A percentile compares a stretch with the other conserved stretches of the same genome.
These are phyloP conservation scores for Euphrasia confusa DNA, from an alignment of 257 asterid genomes.

Conservation along the genomic window DNA sequence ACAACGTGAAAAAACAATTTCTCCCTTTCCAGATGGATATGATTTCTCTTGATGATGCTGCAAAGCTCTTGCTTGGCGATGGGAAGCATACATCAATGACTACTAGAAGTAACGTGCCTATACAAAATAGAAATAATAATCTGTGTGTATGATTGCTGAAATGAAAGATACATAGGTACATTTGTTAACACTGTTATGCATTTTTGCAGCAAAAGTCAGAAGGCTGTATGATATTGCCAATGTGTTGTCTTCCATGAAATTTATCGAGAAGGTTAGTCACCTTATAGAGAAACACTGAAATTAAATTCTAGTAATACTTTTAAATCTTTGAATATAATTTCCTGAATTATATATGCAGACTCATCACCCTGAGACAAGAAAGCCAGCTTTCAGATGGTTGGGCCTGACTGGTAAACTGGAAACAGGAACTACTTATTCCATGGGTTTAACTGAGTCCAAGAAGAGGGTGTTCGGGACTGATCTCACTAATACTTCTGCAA, in stretches of 20 bases:
- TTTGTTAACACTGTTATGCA: conserved; percentile 19
- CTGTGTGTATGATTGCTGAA: background rate
- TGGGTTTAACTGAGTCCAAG: conserved; percentile 34
- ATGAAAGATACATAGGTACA: background rate
- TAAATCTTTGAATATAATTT: conserved; percentile 1
- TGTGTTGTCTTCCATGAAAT: conserved; percentile 89
- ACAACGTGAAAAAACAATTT: conserved; percentile 85
- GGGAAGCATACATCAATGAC: conserved; percentile 88
- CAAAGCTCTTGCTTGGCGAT: conserved; percentile 81
- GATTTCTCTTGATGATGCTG: conserved; percentile 97
- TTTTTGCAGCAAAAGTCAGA: conserved; percentile 88
- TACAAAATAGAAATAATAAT: no score
- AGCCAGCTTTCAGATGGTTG: conserved; percentile 94
- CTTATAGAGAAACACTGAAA: background rate
- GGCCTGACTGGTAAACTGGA: conserved; percentile 50
- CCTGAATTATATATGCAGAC: conserved; percentile 44
- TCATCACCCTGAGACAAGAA: conserved; percentile 90
- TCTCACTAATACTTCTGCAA: conserved; percentile 49
- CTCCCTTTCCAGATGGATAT: conserved; percentile 82
- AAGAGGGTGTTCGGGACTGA: conserved; percentile 86
- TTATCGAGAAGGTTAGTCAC: conserved; percentile 74
- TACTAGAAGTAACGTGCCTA: conserved; percentile 59
- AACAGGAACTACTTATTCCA: conserved; percentile 20
- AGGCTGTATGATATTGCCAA: conserved; percentile 92
- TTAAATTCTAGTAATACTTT: background rate